Evolutionary conservation across 441 rosid genomes (phyloP), one percentile per base, ranked within the genome.

Genomic region (Isatis lusitanica): DNA sequence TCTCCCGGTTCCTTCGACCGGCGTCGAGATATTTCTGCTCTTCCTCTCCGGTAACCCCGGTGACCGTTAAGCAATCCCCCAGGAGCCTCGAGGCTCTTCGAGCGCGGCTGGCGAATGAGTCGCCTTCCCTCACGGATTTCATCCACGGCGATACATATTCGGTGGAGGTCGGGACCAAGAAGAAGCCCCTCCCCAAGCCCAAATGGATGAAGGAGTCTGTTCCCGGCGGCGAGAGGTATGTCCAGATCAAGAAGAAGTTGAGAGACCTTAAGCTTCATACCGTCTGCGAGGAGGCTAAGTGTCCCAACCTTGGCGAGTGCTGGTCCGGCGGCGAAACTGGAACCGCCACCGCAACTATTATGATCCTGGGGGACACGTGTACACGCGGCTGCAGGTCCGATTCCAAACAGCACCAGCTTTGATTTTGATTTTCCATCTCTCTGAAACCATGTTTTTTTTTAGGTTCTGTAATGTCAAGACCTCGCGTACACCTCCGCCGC

Each of bases 261-360:
- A 77, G 97, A 78, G 92, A 93, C 63, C 80, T 95, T 81, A 95
- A 95, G 65, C 91, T 95, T 48, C 99, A 95, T 64, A 93, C 98
- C 36, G 97, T 95, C 61, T 95, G 99, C 65, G 98, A 93, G 83
- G 99, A 93, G 83, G 98, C 97, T 9, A 88, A 80, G 76, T 91
- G 98, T 78, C 98, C 99, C 21, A 93, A 91, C 78, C 74, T 93
- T 69, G 97, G 97, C 1, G 95, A 93, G 79, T 95, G 97, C 74
- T 95, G 97, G 97, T 91, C 98, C 40, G 99, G 98, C 3, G 99
- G 99, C 53, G 97, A 95, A 77, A 93, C 97, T 5, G 97, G 95
- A 33, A 95, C 98, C 40, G 98, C 99, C 73, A 91, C 98, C 17
- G 97, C 97, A 42, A 91, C 97, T 1, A 93, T 96, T 28, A 93